Evolutionary conservation across 352 stramenopile species (phyloP).

Genomic region (Lagenidium giganteum): DNA sequence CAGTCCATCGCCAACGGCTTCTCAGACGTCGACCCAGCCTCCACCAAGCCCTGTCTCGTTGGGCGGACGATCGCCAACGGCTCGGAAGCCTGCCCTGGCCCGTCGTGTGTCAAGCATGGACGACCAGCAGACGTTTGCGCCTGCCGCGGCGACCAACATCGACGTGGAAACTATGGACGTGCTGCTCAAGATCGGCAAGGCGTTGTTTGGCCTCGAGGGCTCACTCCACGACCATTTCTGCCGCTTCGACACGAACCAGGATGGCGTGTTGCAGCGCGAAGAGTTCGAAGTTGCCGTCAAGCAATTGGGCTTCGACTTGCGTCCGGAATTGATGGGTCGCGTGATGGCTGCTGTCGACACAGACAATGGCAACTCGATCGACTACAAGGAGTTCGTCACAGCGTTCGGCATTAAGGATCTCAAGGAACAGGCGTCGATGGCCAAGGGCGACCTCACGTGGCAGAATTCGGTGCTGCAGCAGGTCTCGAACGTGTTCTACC

Average conservation of each 20-base stretch:
- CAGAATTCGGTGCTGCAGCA: constrained; percentile 87
- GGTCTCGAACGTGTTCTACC: constrained; percentile 89
- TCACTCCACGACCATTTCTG: constrained; percentile 68
- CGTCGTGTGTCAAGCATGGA: constrained; percentile 39
- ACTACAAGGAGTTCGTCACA: constrained; percentile 85
- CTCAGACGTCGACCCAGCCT: constrained; percentile 13
- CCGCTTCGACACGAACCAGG: constrained; percentile 67
- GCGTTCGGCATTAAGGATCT: constrained; percentile 75
- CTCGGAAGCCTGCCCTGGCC: constrained; percentile 25
- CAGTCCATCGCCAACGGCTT: constrained; percentile 1
- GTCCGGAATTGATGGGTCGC: constrained; percentile 34
- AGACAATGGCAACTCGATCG: constrained; percentile 75
- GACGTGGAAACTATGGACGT: constrained; percentile 68
- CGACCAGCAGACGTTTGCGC: constrained; percentile 43
- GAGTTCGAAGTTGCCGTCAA: constrained; percentile 54
- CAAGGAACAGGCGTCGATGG: constrained; percentile 37
- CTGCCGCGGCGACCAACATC: constrained; percentile 36
- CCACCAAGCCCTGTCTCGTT: constrained; percentile 9
- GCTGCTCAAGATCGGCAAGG: constrained; percentile 60
- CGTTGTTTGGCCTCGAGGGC: constrained; percentile 55
- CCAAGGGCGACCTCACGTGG: constrained; percentile 62
- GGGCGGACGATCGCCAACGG: constrained; percentile 8
- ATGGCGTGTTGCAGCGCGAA: constrained; percentile 54
- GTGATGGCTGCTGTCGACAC: constrained; percentile 77
- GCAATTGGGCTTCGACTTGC: constrained; percentile 54